These are phyloP conservation scores for Globisporangium nunn DNA, from an alignment of 352 stramenopile species.

Conservation along the genomic window DNA sequence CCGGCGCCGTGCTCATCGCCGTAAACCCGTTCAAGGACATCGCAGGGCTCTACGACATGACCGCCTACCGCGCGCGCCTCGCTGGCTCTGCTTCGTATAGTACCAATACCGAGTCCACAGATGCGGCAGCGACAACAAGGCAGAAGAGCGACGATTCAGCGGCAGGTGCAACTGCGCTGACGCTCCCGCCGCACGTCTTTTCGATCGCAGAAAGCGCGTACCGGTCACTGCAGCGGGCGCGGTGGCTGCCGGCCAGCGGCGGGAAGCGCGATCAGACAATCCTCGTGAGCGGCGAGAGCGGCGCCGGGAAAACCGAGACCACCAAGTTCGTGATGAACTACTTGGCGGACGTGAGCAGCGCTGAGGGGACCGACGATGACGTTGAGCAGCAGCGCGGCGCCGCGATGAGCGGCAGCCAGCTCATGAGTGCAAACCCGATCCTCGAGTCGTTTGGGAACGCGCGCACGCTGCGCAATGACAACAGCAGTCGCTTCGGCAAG, in stretches of 20 bases:
- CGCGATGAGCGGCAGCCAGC: constrained; percentile 38
- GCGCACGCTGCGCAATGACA: constrained; percentile 71
- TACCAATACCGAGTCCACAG: not conserved
- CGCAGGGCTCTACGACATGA: constrained; percentile 53
- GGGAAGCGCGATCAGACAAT: constrained; percentile 35
- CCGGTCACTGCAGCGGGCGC: constrained; percentile 30
- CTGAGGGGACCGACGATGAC: constrained; percentile 4
- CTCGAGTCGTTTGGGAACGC: constrained; percentile 85
- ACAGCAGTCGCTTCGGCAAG: constrained; percentile 83
- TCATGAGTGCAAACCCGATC: constrained; percentile 84
- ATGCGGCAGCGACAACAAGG: not conserved
- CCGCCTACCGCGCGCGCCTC: constrained; percentile 28
- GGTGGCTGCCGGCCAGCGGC: constrained; percentile 28
- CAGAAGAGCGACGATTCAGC: not conserved
- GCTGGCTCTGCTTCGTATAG: not conserved
- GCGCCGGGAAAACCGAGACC: constrained; percentile 41
- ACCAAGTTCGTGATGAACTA: constrained; percentile 80
- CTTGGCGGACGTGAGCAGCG: constrained; percentile 25
- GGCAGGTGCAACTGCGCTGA: constrained; percentile 4
- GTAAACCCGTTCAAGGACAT: constrained; percentile 81
- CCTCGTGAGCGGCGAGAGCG: constrained; percentile 42
- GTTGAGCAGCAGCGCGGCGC: not conserved
- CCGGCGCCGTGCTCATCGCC: constrained; percentile 62
- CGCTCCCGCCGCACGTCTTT: constrained; percentile 75
- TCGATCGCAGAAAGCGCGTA: constrained; percentile 70